Percentiles rank a stretch among this genome's conserved stretches.
Conservation (phyloP, 1,284 basidiomycete species). For the Fistulina hepatica region DNA sequence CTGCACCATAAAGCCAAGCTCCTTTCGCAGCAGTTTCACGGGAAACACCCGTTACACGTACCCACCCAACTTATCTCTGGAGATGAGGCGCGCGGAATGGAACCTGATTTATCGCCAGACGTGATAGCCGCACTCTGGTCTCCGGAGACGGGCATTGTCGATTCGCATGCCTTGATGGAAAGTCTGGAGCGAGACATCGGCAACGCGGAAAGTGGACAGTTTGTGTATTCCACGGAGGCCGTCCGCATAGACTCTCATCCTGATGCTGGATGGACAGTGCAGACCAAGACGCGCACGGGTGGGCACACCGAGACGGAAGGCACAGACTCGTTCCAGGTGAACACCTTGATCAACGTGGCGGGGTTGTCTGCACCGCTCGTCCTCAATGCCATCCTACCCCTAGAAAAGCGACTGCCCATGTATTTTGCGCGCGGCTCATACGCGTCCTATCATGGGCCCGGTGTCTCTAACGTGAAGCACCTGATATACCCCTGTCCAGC, state of each 20-base stretch:
- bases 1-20: slow-evolving; percentile 55
- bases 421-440: slow-evolving; percentile 80
- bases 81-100: slow-evolving; percentile 63
- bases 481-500: slow-evolving; percentile 88
- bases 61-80: slow-evolving; percentile 64
- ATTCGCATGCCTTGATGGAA: slow-evolving; percentile 76
- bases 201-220: slow-evolving; percentile 59
- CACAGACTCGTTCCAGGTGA: slow-evolving; percentile 69
- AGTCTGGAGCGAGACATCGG: slow-evolving; percentile 71
- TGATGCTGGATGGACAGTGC: slow-evolving; percentile 60
- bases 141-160: slow-evolving; percentile 85
- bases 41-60: slow-evolving; percentile 22
- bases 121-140: slow-evolving; percentile 73
- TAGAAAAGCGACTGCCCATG: slow-evolving; percentile 46
- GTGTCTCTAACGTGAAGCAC: slow-evolving; percentile 52
- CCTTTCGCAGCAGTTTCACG: slow-evolving; percentile 20
- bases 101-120: slow-evolving; percentile 68
- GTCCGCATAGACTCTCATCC: slow-evolving; percentile 67
- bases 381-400: slow-evolving; percentile 60
- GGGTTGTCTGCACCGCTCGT: slow-evolving; percentile 71
- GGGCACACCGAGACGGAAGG: slow-evolving; percentile 23
- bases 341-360: slow-evolving; percentile 79
- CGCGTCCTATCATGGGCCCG: slow-evolving; percentile 76
- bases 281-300: slow-evolving; percentile 47
- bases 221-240: slow-evolving; percentile 76